Evolutionary conservation across 768 basidiomycete species (phyloP).

Genomic region (Favolaschia claudopus): DNA sequence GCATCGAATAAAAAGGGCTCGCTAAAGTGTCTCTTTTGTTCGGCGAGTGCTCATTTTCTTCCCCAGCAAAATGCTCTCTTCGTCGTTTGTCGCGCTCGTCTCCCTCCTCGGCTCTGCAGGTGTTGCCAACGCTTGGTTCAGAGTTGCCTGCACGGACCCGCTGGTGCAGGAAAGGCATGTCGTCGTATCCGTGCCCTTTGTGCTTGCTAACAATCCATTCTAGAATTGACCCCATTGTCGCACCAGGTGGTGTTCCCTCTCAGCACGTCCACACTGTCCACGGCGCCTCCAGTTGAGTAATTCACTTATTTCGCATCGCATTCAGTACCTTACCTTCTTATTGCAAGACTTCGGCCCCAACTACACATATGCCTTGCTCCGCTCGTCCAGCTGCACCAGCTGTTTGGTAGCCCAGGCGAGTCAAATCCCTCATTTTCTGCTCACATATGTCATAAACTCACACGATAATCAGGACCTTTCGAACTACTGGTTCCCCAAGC

Average conservation of each 20-base stretch:
- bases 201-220: constrained; percentile 34
- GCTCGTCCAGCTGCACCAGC: constrained; percentile 46
- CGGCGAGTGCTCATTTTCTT: not conserved
- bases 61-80: not conserved
- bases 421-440: not conserved
- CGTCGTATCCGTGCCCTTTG: not conserved
- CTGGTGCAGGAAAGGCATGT: constrained; percentile 43
- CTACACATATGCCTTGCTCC: constrained; percentile 43
- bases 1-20: not conserved
- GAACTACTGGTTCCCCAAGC: constrained; percentile 53
- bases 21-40: not conserved
- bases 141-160: constrained; percentile 48
- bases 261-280: constrained; percentile 52
- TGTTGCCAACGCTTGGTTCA: constrained; percentile 46
- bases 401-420: constrained; percentile 44
- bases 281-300: constrained; percentile 44
- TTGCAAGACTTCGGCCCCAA: constrained; percentile 42
- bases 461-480: constrained; percentile 41
- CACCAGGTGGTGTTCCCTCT: constrained; percentile 42
- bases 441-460: not conserved
- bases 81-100: constrained; percentile 4
- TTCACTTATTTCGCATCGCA: not conserved
- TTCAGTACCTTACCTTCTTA: not conserved
- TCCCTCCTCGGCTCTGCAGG: constrained; percentile 26
- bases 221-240: constrained; percentile 48